Evolutionary conservation across 2,329 filamentous ascomycete species (phyloP).

Genomic region (Trichoderma gracile): DNA sequence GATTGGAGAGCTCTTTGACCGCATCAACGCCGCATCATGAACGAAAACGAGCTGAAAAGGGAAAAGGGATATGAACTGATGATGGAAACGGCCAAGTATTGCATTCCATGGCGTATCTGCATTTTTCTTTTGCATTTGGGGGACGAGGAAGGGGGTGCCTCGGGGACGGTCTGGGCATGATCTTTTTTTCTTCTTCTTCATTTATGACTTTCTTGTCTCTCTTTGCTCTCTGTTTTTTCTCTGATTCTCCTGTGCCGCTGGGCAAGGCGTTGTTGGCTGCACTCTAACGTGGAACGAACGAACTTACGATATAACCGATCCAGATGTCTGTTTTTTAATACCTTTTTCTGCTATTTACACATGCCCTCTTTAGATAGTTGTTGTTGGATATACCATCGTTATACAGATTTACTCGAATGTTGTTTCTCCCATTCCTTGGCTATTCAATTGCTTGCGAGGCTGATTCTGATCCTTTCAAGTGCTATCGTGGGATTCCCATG

Average conservation of each 20-base stretch:
- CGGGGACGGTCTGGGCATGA: no score
- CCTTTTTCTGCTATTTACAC: background rate
- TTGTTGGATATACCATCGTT: background rate
- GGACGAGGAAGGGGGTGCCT: background rate
- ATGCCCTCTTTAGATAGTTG: no score
- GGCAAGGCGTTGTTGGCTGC: background rate
- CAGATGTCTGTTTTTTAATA: background rate
- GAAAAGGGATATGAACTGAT: no score
- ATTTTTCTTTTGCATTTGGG: background rate
- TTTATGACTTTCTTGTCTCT: background rate
- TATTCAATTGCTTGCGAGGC: no score
- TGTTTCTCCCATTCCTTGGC: no score
- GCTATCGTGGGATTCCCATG: background rate
- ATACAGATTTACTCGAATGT: no score
- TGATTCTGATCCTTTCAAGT: background rate
- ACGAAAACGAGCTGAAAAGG: background rate
- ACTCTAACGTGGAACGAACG: constrained; percentile 1
- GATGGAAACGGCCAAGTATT: background rate
- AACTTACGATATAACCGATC: background rate
- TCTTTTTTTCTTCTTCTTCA: background rate
- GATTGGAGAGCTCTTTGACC: constrained; percentile 17
- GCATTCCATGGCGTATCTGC: constrained; percentile 10
- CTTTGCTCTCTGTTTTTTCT: background rate
- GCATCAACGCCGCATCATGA: background rate
- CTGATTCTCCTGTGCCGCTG: background rate